Conservation (phyloP, 2,329 filamentous ascomycete genomes). For the Penicillium concentricum region DNA sequence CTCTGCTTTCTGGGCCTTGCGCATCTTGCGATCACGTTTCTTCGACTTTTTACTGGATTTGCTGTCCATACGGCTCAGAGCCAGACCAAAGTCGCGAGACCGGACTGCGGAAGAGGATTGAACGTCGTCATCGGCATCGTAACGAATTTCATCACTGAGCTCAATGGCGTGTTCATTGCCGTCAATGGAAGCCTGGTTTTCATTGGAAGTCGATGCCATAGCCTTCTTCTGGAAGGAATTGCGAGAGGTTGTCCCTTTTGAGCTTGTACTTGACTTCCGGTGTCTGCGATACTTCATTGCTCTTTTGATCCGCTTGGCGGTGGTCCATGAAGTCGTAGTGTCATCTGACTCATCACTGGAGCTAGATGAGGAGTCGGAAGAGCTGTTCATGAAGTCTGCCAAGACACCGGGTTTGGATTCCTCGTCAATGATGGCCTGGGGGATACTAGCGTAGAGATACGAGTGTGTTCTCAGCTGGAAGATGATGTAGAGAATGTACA, state of each 20-base stretch:
- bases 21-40: conserved; percentile 27
- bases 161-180: conserved; percentile 27
- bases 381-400: conserved; percentile 70
- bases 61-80: conserved; percentile 13
- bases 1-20: conserved; percentile 15
- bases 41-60: conserved; percentile 15
- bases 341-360: conserved; percentile 67
- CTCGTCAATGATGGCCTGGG: conserved; percentile 88
- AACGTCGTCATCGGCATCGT: conserved; percentile 29
- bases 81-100: conserved; percentile 31
- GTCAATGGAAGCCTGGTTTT: conserved; percentile 21
- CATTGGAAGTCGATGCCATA: conserved; percentile 16
- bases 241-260: conserved; percentile 47
- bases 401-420: conserved; percentile 83
- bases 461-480: conserved; percentile 92
- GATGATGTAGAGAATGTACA: conserved; percentile 79
- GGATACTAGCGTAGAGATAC: conserved; percentile 89
- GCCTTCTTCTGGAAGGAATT: conserved; percentile 26
- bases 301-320: conserved; percentile 72
- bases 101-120: conserved; percentile 23
- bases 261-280: conserved; percentile 75
- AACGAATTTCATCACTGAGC: conserved; percentile 28
- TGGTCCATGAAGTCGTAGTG: conserved; percentile 67
- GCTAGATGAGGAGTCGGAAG: conserved; percentile 46
- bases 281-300: conserved; percentile 69